Percentiles rank a stretch among this genome's conserved stretches.
Evolutionary conservation across 345 rosid genomes (phyloP).

Genomic region (Syzygium aqueum): DNA sequence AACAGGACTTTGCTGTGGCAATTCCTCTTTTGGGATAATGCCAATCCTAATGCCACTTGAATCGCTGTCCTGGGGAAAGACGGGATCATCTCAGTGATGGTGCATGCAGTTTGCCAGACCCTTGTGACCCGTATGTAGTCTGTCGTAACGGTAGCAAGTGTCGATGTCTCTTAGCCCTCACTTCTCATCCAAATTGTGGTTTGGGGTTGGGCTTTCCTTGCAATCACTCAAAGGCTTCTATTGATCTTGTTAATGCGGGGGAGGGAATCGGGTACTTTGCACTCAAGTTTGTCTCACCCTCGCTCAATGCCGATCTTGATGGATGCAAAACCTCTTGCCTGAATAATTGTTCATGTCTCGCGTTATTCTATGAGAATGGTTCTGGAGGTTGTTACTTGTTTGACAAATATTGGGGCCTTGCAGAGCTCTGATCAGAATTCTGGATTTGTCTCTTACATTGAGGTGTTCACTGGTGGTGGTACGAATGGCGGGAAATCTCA

Average conservation of each 20-base stretch:
- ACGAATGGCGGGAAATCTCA: conserved; percentile 4
- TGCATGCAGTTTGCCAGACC: conserved; percentile 55
- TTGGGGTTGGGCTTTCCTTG: conserved; percentile 53
- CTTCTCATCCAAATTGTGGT: conserved; percentile 26
- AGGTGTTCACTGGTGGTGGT: conserved; percentile 25
- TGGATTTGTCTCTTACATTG: conserved; percentile 43
- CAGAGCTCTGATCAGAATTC: conserved; percentile 18
- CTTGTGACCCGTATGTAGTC: conserved; percentile 47
- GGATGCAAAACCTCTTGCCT: conserved; percentile 60
- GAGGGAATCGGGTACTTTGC: conserved; percentile 53
- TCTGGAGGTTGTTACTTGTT: conserved; percentile 62
- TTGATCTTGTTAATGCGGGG: conserved; percentile 49
- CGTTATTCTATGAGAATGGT: conserved; percentile 58
- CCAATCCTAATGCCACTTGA: conserved; percentile 51
- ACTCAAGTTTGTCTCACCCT: conserved; percentile 33
- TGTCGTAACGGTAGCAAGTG: conserved; percentile 46
- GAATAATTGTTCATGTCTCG: conserved; percentile 66
- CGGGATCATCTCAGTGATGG: conserved; percentile 42
- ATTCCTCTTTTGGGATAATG: conserved; percentile 19
- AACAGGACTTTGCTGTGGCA: conserved; percentile 45
- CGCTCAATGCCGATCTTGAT: conserved; percentile 39
- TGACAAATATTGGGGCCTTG: conserved; percentile 54
- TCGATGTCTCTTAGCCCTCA: conserved; percentile 49
- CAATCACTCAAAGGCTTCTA: conserved; percentile 15
- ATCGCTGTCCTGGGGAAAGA: conserved; percentile 54